Evolutionary conservation across 2,329 filamentous ascomycete genomes (phyloP).

Genomic region (Exophiala xenobiotica): DNA sequence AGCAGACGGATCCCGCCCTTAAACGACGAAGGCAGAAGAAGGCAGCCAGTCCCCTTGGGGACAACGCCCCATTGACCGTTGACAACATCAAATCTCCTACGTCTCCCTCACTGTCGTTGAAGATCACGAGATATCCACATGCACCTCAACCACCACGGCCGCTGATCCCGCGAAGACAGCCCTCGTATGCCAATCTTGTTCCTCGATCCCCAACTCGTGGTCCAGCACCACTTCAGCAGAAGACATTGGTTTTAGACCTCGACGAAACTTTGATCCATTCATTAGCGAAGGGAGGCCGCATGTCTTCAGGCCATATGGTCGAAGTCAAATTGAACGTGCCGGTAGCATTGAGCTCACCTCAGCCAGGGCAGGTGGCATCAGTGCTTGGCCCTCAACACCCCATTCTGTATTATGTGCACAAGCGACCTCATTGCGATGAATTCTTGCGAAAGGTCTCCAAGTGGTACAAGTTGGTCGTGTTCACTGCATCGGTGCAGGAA

Average conservation of each 20-base stretch:
- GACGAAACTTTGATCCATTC: slow-evolving; percentile 98
- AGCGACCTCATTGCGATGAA: slow-evolving; percentile 93
- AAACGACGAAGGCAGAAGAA: slow-evolving; percentile 55
- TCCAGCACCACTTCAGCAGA: slow-evolving; percentile 57
- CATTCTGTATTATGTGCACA: slow-evolving; percentile 98
- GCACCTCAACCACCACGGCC: slow-evolving; percentile 86
- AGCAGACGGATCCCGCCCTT: slow-evolving; percentile 41
- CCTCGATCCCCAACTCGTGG: slow-evolving; percentile 45
- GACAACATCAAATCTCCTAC: slow-evolving; percentile 92
- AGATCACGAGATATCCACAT: slow-evolving; percentile 84
- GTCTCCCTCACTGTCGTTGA: slow-evolving; percentile 67
- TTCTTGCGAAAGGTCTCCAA: slow-evolving; percentile 92
- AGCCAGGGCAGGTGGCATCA: slow-evolving; percentile 32
- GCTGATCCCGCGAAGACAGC: slow-evolving; percentile 82
- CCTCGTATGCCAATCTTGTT: slow-evolving; percentile 72
- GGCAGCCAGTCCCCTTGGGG: slow-evolving; percentile 22
- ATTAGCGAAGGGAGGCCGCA: slow-evolving; percentile 92
- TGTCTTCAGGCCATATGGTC: slow-evolving; percentile 98
- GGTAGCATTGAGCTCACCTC: slow-evolving; percentile 57
- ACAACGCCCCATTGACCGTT: slow-evolving; percentile 60
- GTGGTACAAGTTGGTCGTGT: slow-evolving; percentile 97
- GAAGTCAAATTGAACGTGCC: slow-evolving; percentile 83
- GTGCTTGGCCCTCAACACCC: slow-evolving; percentile 83
- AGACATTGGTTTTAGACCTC: slow-evolving; percentile 91
- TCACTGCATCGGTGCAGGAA: slow-evolving; percentile 96